Evolutionary conservation across 495 filamentous ascomycete genomes (phyloP).

Genomic region (Venustampulla echinocandica): DNA sequence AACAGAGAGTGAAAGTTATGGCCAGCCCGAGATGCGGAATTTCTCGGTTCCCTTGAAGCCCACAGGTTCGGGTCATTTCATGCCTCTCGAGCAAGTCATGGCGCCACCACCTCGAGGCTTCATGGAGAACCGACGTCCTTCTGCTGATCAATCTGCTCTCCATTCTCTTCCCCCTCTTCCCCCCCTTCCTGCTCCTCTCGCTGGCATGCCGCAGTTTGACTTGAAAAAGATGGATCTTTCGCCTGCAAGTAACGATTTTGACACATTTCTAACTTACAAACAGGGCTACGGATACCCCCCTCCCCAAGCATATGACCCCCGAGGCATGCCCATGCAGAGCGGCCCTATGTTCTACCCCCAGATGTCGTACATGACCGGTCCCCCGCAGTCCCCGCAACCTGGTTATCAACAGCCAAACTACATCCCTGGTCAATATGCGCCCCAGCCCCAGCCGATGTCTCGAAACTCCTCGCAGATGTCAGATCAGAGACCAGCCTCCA

Average conservation of each 20-base stretch:
- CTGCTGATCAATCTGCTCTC: constrained; percentile 2
- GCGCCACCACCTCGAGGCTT: constrained; percentile 6
- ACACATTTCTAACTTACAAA: constrained; percentile 65
- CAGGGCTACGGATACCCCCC: constrained; percentile 43
- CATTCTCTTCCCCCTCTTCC: constrained; percentile 5
- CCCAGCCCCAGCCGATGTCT: constrained; percentile 61
- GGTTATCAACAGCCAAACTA: constrained; percentile 41
- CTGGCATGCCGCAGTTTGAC: not conserved
- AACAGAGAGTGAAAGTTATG: constrained; percentile 11
- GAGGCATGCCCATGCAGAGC: constrained; percentile 31
- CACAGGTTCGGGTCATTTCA: constrained; percentile 9
- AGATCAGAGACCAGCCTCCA: constrained; percentile 65
- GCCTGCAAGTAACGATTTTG: constrained; percentile 60
- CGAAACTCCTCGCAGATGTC: constrained; percentile 77
- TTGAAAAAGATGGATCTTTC: constrained; percentile 46
- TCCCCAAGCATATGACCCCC: constrained; percentile 12
- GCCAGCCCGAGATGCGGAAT: constrained; percentile 8
- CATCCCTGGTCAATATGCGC: constrained; percentile 40
- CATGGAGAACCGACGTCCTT: constrained; percentile 4
- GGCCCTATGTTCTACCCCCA: constrained; percentile 35
- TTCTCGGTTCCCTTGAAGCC: constrained; percentile 1
- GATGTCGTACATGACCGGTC: constrained; percentile 37
- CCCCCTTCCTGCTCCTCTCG: constrained; percentile 18
- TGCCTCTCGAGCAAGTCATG: constrained; percentile 7
- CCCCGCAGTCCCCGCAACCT: constrained; percentile 40